Percentiles rank a stretch among this genome's conserved stretches.
Evolutionary conservation across 139 green algal genomes (phyloP).

Genomic region (Nannochloris sp.): DNA sequence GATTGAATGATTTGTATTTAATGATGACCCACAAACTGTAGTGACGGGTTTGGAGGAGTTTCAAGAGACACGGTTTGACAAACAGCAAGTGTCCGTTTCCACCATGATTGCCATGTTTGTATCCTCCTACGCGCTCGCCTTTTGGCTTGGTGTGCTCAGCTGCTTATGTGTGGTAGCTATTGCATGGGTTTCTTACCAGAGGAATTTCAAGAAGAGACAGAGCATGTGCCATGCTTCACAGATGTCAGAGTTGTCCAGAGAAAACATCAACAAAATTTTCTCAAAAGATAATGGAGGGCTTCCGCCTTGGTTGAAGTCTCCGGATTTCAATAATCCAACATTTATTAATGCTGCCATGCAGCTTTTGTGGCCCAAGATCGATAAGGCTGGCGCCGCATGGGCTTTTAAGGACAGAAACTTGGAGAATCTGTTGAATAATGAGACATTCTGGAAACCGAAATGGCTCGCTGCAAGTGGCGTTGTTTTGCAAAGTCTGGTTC

Average conservation of each 20-base stretch:
- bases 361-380: conserved; percentile 18
- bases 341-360: conserved; percentile 13
- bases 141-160: too few relatives aligned
- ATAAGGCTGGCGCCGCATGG: conserved; percentile 7
- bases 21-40: too few relatives aligned
- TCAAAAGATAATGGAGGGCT: conserved; percentile 2
- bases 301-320: conserved; percentile 10
- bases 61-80: too few relatives aligned
- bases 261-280: neutral
- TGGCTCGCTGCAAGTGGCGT: conserved; percentile 10
- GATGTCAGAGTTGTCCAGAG: neutral
- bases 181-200: too few relatives aligned
- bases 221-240: too few relatives aligned
- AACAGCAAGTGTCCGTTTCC: too few relatives aligned
- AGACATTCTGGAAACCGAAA: conserved; percentile 19
- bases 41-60: too few relatives aligned
- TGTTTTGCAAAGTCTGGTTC: conserved; percentile 6
- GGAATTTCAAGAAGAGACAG: too few relatives aligned
- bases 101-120: too few relatives aligned
- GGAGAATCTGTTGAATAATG: conserved; percentile 20
- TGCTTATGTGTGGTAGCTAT: too few relatives aligned
- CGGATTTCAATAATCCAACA: neutral
- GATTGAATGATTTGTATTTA: too few relatives aligned
- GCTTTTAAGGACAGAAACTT: conserved; percentile 8
- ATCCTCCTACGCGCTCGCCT: too few relatives aligned